Base-by-base conservation (phyloP, 2,329 filamentous ascomycete species). In the Neophaeococcomyces aloes region DNA sequence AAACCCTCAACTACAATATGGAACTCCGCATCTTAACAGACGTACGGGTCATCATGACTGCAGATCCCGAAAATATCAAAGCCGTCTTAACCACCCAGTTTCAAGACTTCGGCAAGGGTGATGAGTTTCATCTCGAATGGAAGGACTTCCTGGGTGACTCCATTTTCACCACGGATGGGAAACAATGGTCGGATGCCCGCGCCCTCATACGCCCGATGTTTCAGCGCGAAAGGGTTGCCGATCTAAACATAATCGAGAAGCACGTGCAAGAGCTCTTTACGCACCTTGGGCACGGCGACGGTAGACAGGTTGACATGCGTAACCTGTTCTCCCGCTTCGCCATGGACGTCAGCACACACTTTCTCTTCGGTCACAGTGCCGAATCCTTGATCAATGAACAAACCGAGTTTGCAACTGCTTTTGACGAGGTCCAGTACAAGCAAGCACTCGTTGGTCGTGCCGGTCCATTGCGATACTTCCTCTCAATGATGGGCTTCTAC, bases 61-160 rank as follows among this genome's bases (percentile, higher is more conserved):
- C 76, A 4, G 86, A 94, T 53, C 83, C 83, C 0, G 86, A 93
- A 57, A 94, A 94, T 59, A 83, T 94, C 67, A 94, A 94, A 62
- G 85, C 88, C 4, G 73, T 95, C 17, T 70, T 95, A n/a, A 84
- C 87, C 0, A 83, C 81, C 1, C 86, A 94, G 58, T 95, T 95
- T 58, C 65, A 66, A 31, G 84, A 94, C 57, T 95, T 80, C 58
- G 88, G 87, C 50, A 94, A 94, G 64, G 87, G 87, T 7, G 66
- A 78, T 53, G 65, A 56, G 17, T 94, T 94, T 65, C 81, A 88
- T 55, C 54, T 63, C 7, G 81, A 87, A 40, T 93, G 83, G 81
- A 71, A 76, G 45, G 75, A 79, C 11, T 93, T 94, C 53, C 67
- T 94, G 15, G 87, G 87, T n/a, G 79, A 93, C 59, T 80, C 81